phyloP scores from a whole-genome alignment of 805 yeast genomes.

The Ogataea pilisensis region DNA sequence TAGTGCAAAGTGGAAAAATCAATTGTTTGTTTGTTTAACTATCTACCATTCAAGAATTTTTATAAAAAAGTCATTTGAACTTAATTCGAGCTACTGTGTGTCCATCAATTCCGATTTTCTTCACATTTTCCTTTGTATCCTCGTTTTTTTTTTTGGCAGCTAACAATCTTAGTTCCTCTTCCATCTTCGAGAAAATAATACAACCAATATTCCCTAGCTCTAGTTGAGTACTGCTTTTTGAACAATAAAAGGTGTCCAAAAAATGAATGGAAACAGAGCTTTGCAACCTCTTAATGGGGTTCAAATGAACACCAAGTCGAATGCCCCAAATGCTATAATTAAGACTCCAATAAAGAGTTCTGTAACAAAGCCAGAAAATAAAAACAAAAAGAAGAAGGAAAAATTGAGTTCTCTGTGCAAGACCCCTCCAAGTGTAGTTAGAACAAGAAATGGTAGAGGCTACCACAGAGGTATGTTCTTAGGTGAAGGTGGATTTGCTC shows the following conservation, averaged over 20 bases:
- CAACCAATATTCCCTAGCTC: no score
- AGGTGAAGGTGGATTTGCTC: slow-evolving; percentile 98
- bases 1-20: no score
- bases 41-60: no score
- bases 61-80: no score
- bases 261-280: slow-evolving; percentile 35
- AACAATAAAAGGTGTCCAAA: neutral
- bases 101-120: no score
- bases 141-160: no score
- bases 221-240: no score
- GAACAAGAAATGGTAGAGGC: slow-evolving; percentile 82
- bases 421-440: slow-evolving; percentile 93
- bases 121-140: no score
- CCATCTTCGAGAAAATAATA: no score
- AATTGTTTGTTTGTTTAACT: no score
- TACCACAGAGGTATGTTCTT: slow-evolving; percentile 86
- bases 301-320: slow-evolving; percentile 45
- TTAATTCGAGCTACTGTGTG: no score
- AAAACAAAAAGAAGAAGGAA: slow-evolving; percentile 70
- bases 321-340: slow-evolving; percentile 21
- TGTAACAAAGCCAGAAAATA: slow-evolving; percentile 28
- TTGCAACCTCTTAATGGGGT: slow-evolving; percentile 52
- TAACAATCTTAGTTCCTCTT: no score
- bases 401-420: slow-evolving; percentile 87
- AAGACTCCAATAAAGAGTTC: slow-evolving; percentile 39